A percentile compares a stretch with the other conserved stretches of the same genome.
Conservation (phyloP, 2,329 filamentous ascomycete species). For the Paracoccidioides lutzii region DNA sequence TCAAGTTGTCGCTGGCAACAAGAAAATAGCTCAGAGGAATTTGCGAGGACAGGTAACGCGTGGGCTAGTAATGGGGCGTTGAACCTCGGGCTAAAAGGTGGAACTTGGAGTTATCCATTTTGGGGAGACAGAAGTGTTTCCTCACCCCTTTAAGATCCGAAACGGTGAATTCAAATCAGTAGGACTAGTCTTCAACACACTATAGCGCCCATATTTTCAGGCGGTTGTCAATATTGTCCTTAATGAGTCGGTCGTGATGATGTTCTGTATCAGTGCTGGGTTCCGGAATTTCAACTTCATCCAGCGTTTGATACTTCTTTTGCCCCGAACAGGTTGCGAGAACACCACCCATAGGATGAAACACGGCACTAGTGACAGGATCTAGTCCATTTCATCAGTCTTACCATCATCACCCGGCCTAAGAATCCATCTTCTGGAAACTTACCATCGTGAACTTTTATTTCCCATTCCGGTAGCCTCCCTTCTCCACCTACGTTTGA, state of each 20-base stretch:
- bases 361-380: conserved; percentile 31
- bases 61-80: too few species aligned
- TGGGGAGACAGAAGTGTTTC: too few species aligned
- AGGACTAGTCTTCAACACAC: too few species aligned
- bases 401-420: background rate
- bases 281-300: conserved; percentile 4
- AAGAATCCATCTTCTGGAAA: background rate
- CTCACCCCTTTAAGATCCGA: too few species aligned
- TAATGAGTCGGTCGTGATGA: too few species aligned
- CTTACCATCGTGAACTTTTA: conserved; percentile 35
- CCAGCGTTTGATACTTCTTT: conserved; percentile 16
- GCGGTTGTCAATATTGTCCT: conserved; percentile 20
- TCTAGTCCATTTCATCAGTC: conserved; percentile 23
- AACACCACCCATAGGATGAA: conserved; percentile 36
- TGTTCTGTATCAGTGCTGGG: background rate
- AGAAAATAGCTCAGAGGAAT: too few species aligned
- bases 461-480: conserved; percentile 31
- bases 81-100: too few species aligned
- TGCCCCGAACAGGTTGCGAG: conserved; percentile 41
- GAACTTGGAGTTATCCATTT: too few species aligned
- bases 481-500: conserved; percentile 27
- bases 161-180: too few species aligned
- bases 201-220: conserved; percentile 29
- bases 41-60: too few species aligned
- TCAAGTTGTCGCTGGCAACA: too few species aligned